phyloP scores from a whole-genome alignment of 768 basidiomycete species.

The Clitopilus hobsonii region DNA sequence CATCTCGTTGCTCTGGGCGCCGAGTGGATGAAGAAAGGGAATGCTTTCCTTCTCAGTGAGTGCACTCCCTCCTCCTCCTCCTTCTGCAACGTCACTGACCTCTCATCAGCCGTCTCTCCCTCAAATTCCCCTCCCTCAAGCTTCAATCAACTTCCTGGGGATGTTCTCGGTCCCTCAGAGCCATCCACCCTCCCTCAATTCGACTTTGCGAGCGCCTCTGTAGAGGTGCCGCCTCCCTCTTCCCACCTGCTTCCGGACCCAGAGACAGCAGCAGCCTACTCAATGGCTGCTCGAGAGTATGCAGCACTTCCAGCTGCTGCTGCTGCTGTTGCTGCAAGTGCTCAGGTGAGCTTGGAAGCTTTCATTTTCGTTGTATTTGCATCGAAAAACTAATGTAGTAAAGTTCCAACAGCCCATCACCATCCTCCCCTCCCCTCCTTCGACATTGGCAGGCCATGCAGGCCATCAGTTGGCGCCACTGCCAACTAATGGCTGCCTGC shows the following conservation, averaged over 20 bases:
- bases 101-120: no score
- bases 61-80: neutral
- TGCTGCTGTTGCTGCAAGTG: neutral
- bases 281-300: neutral
- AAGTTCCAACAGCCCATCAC: neutral
- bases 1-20: neutral
- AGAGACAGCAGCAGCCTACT: neutral
- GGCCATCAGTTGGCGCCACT: neutral
- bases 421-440: neutral
- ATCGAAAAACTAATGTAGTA: no score
- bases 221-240: no score
- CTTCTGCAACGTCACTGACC: neutral
- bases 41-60: neutral
- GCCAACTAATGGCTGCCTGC: neutral
- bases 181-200: no score
- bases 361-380: no score
- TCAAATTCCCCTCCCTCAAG: no score
- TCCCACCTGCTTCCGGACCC: neutral
- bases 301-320: no score
- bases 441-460: neutral
- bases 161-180: no score
- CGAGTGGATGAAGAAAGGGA: neutral
- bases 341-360: no score
- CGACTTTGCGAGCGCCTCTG: no score
- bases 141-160: no score